These are phyloP conservation scores for Kregervanrija delftensis DNA, from an alignment of 805 yeast genomes.

Conservation along the genomic window DNA sequence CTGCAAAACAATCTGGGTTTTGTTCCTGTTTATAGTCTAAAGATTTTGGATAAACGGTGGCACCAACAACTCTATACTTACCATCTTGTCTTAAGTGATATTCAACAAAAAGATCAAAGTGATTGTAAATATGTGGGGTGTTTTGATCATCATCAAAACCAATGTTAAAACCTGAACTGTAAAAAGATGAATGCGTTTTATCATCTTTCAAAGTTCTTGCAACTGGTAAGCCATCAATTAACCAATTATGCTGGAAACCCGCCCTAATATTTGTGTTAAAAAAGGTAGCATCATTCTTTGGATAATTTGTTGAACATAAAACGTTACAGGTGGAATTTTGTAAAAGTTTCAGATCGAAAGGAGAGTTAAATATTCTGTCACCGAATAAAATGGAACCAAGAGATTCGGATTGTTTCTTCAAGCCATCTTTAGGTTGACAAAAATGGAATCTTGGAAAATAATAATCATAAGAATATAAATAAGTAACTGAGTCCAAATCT, in stretches of 20 bases:
- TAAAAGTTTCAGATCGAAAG: constrained; percentile 75
- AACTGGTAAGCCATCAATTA: constrained; percentile 91
- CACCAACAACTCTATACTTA: constrained; percentile 86
- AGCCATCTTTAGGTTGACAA: constrained; percentile 67
- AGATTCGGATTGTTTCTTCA: constrained; percentile 73
- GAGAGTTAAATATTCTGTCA: constrained; percentile 90
- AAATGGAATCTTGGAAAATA: constrained; percentile 80
- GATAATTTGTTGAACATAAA: constrained; percentile 59
- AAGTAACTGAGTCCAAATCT: constrained; percentile 40
- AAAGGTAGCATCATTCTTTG: constrained; percentile 62
- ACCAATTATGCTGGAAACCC: constrained; percentile 86
- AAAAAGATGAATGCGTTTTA: constrained; percentile 55
- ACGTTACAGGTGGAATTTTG: constrained; percentile 58
- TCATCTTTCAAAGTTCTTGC: constrained; percentile 56
- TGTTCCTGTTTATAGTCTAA: constrained; percentile 13
- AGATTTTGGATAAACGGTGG: constrained; percentile 67
- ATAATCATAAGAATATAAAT: constrained; percentile 71
- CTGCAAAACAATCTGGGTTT: constrained; percentile 18
- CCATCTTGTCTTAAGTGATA: constrained; percentile 70
- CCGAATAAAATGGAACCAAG: constrained; percentile 92
- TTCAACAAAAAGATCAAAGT: constrained; percentile 71
- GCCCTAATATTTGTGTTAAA: constrained; percentile 74
- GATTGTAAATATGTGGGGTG: constrained; percentile 65
- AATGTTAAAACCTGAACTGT: constrained; percentile 75
- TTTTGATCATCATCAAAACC: constrained; percentile 57